Base-by-base conservation (phyloP, 1,139 yeast genomes). In the Debaryomyces sp. region DNA sequence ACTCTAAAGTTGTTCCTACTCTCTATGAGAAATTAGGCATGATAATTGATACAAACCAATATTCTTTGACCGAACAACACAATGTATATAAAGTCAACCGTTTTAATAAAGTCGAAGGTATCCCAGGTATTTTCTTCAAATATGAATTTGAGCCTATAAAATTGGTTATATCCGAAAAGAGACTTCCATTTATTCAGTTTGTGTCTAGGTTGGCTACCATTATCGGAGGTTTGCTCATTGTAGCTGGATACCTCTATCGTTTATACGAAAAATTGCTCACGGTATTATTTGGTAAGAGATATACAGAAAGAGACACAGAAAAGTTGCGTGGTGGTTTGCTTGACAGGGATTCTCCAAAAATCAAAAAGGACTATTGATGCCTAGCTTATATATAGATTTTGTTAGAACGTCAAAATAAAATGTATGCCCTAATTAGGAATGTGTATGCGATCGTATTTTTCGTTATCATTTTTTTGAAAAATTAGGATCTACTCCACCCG, bases 61-160 rank as follows among this genome's bases (percentile, higher is more conserved):
- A 89, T 66, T 85, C 97, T 0, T 80, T 90, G 29, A 84, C 88
- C 9, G 89, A 85, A 59, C 78, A 75, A 44, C 76, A 67, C 52
- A 59, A 51, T 18, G 62, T 50, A 3, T 54, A 59, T 44, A 47
- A 50, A n/a, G 60, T 61, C 24, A 64, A 65, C 46, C 58, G 61
- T 18, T 54, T 56, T 6, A 65, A 64, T 1, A 43, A 47, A 8
- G 70, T 71, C 0, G 60, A 58, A 35, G 77, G 74, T 8, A 63
- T 77, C 2, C 96, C 97, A 2, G 98, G 98, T 0, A 84, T 94
- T 33, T 88, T 78, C 61, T 82, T 94, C 72, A 81, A 80, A 48
- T 94, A 92, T 64, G 92, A 89, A 56, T 90, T 94, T 63, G 98
- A 94, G 60, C 95, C 98, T 4, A 81, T 94, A 39, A 80, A 85